Conservation (phyloP, 1,284 basidiomycete species). For the Puccinia horiana region DNA sequence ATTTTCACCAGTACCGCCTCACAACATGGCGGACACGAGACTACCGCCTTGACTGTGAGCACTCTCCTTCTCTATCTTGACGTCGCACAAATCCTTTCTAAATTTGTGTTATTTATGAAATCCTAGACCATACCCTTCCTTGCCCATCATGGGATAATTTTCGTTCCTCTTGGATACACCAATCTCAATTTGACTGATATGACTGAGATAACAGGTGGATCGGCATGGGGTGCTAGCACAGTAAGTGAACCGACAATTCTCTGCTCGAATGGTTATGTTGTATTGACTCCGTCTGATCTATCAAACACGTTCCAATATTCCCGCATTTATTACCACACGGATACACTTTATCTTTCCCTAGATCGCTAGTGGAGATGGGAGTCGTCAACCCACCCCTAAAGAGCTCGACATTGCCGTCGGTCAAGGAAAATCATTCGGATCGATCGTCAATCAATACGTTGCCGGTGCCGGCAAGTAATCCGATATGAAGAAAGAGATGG, state of each 20-base stretch:
- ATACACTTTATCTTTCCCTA: conserved; percentile 57
- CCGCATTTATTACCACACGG: neutral
- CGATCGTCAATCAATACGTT: conserved; percentile 60
- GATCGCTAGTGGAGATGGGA: conserved; percentile 68
- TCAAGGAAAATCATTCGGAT: conserved; percentile 66
- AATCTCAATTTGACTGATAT: conserved; percentile 66
- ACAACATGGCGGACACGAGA: conserved; percentile 54
- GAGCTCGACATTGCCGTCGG: conserved; percentile 69
- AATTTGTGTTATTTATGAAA: conserved; percentile 4
- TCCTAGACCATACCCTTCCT: conserved; percentile 69
- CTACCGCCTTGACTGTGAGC: conserved; percentile 30
- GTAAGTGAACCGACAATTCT: neutral
- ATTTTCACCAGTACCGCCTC: conserved; percentile 39
- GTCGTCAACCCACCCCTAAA: conserved; percentile 66
- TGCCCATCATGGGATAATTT: conserved; percentile 74
- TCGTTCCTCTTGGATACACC: conserved; percentile 71
- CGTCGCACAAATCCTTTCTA: conserved; percentile 29
- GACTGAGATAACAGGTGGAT: conserved; percentile 65
- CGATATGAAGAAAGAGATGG: neutral
- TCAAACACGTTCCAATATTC: neutral
- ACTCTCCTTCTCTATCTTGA: conserved; percentile 43
- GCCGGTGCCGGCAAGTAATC: conserved; percentile 50
- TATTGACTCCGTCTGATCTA: neutral
- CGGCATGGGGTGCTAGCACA: conserved; percentile 65
- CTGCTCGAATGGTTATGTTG: neutral